These are phyloP conservation scores for Przewalskia tangutica DNA, from an alignment of 257 asterid species.

Conservation along the genomic window DNA sequence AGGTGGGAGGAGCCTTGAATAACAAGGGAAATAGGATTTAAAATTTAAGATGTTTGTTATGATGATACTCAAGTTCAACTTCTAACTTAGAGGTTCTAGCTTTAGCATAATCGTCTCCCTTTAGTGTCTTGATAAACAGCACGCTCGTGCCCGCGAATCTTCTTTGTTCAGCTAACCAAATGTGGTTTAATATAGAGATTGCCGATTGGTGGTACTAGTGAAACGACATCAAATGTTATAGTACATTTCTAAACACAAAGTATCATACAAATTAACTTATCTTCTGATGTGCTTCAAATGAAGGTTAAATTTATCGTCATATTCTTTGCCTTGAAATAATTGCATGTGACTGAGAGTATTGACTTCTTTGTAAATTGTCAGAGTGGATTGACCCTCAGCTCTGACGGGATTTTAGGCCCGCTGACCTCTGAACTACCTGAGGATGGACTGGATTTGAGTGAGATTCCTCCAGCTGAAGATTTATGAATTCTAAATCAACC, in stretches of 20 bases:
- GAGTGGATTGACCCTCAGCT: conserved; percentile 89
- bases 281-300: background rate
- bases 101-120: background rate
- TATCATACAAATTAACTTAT: background rate
- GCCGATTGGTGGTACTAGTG: background rate
- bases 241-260: background rate
- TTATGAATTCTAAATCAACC: conserved; percentile 13
- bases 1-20: background rate
- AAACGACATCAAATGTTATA: background rate
- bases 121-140: background rate
- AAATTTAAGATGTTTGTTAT: background rate
- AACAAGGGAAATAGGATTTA: background rate
- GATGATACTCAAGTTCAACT: background rate
- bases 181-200: background rate
- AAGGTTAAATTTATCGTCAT: background rate
- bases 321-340: background rate
- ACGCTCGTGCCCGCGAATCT: background rate
- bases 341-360: background rate
- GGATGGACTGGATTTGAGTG: conserved; percentile 80
- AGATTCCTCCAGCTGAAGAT: conserved; percentile 59
- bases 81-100: background rate
- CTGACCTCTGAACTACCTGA: conserved; percentile 68
- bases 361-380: conserved; percentile 20
- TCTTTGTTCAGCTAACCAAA: background rate
- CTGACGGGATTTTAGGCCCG: conserved; percentile 88